Conservation (phyloP, 2,329 filamentous ascomycete genomes). For the Tolypocladium ovalisporum region DNA sequence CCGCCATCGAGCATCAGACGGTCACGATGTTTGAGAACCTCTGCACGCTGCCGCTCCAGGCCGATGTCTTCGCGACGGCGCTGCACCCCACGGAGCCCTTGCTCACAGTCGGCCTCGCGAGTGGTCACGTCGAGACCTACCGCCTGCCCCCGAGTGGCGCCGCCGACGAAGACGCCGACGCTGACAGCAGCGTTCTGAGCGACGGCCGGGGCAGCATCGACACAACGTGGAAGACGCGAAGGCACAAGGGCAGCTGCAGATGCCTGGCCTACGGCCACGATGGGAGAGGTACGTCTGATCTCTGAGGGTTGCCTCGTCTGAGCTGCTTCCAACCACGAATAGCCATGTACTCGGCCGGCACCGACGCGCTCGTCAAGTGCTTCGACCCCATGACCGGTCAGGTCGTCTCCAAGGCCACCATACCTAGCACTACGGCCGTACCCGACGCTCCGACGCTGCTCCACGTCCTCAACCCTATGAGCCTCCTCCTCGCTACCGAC, state of each 20-base stretch:
- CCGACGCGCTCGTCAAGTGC: constrained; percentile 45
- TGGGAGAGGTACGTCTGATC: constrained; percentile 42
- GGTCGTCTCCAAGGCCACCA: constrained; percentile 71
- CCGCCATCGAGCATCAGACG: neutral
- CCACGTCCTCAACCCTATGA: constrained; percentile 77
- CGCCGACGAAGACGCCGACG: constrained; percentile 39
- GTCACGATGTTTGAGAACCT: constrained; percentile 76
- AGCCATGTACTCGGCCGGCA: constrained; percentile 55
- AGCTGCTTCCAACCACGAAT: neutral
- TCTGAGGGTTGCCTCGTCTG: neutral
- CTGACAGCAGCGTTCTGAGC: constrained; percentile 37
- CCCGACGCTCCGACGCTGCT: constrained; percentile 71
- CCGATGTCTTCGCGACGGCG: constrained; percentile 81
- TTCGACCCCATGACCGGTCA: constrained; percentile 48
- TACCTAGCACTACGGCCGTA: constrained; percentile 47
- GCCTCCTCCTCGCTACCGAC: constrained; percentile 80
- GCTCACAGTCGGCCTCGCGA: constrained; percentile 74
- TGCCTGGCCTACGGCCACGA: constrained; percentile 69
- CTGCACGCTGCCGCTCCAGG: constrained; percentile 74
- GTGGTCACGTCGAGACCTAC: constrained; percentile 77
- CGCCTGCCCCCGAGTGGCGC: constrained; percentile 50
- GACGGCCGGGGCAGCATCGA: constrained; percentile 67
- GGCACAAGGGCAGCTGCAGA: constrained; percentile 91
- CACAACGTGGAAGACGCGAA: constrained; percentile 72
- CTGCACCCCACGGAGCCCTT: constrained; percentile 78